A percentile compares a stretch with the other conserved stretches of the same genome.
These are phyloP conservation scores for Botrytis paeoniae DNA, from an alignment of 2,329 filamentous ascomycete species.

Conservation along the genomic window DNA sequence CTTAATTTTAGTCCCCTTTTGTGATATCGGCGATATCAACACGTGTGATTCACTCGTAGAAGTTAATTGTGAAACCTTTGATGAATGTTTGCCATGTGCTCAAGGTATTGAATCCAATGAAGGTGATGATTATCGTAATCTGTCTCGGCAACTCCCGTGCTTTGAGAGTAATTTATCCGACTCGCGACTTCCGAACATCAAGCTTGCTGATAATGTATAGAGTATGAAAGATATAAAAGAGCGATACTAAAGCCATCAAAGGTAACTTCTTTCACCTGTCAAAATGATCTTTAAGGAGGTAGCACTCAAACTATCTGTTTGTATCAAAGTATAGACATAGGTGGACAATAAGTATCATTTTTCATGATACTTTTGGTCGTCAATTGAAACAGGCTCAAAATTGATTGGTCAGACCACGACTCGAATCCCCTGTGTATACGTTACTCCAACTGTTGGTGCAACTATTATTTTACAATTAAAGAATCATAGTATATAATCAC, in stretches of 20 bases:
- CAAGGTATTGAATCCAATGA: constrained; percentile 13
- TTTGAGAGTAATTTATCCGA: background rate
- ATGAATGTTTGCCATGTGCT: constrained; percentile 20
- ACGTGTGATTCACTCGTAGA: constrained; percentile 17
- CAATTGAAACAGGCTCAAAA: constrained; percentile 1
- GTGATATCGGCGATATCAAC: constrained; percentile 16
- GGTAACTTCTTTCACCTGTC: background rate
- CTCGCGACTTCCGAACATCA: background rate
- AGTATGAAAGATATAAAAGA: background rate
- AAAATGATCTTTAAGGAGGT: background rate
- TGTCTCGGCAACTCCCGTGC: constrained; percentile 12
- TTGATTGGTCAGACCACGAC: constrained; percentile 4
- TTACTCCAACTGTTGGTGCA: background rate
- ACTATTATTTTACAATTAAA: background rate
- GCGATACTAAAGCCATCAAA: background rate
- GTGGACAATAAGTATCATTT: too few species aligned
- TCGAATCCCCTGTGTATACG: background rate
- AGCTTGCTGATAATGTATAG: background rate
- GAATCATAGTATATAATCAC: background rate
- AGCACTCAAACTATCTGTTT: background rate
- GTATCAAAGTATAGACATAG: background rate
- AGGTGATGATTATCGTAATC: background rate
- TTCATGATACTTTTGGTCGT: background rate
- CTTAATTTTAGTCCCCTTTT: background rate
- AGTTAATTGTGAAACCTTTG: constrained; percentile 17